A percentile compares a stretch with the other conserved stretches of the same genome.
Evolutionary conservation across 169 alveolate species (phyloP).

Genomic region (Neospora caninum): DNA sequence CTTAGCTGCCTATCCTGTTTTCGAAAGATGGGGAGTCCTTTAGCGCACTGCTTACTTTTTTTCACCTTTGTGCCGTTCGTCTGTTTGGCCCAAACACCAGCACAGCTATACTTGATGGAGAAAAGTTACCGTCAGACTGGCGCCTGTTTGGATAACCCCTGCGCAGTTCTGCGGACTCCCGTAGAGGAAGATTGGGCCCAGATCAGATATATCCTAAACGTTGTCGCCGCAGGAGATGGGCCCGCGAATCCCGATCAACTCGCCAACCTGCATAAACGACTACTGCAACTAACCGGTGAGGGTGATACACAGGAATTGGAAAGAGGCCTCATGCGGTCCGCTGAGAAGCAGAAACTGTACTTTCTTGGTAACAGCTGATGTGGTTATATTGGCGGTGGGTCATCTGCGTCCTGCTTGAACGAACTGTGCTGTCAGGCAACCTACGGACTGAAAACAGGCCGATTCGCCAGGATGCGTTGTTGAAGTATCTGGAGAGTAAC

Average conservation of each 20-base stretch:
- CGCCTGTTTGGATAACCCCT: not conserved
- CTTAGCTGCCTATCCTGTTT: not conserved
- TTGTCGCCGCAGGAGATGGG: not conserved
- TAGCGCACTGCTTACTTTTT: not conserved
- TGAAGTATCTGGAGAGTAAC: not conserved
- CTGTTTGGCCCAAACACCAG: not conserved
- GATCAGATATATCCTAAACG: not conserved
- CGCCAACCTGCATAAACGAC: not conserved
- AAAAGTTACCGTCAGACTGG: not conserved
- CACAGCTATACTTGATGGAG: not conserved
- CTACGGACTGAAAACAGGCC: not conserved
- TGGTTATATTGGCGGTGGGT: not conserved
- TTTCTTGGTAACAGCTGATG: not conserved
- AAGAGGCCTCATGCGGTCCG: too few relatives aligned
- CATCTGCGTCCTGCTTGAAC: not conserved
- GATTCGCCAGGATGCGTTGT: not conserved
- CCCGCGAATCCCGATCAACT: not conserved
- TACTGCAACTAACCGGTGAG: conserved; percentile 7
- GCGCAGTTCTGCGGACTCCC: conserved; percentile 16
- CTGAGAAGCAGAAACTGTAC: too few relatives aligned
- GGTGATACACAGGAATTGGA: not conserved
- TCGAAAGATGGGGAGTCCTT: not conserved
- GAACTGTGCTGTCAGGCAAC: not conserved
- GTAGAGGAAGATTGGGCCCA: not conserved
- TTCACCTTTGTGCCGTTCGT: not conserved